Evolutionary conservation across 257 asterid genomes (phyloP), one percentile per base, ranked within the genome.

Genomic region (Capsicum rhomboideum): DNA sequence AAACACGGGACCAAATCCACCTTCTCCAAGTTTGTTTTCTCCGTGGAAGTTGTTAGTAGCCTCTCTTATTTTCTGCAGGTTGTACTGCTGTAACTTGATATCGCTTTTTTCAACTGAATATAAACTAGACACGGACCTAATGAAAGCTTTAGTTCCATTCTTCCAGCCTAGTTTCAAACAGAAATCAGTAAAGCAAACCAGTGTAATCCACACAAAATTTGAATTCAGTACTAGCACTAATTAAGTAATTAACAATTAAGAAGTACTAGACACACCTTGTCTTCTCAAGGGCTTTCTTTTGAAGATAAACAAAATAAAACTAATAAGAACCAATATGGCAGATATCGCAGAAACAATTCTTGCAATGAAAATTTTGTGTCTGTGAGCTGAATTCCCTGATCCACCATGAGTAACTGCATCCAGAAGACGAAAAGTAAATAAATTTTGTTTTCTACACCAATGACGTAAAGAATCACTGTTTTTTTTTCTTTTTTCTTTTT

Each of bases 1-100:
- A 67, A 78, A 84, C 28, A 78, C 86, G 20, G 80, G 86, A 5
- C 83, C 83, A 78, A 84, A 84, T 26, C 86, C 86, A 7, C 86
- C 86, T 66, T 40, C 83, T 68, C 86, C 86, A 20, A 84, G 66
- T 59, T 84, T 84, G 66, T 78, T 34, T 63, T 61, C 83, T 6
- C 18, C 61, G 11, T 80, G 61, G 31, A 84, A 84, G 69, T 78
- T 17, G 52, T 84, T 55, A 29, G 86, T 84, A 50, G 83, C 83
- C 31, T 66, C 83, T 21, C 82, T 18, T 67, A 68, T 80, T 46
- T 56, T 20, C 49, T 80, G 52, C 59, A 82, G 8, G n/a, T 54
- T 79, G 54, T 37, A 52, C 26, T 21, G 74, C 37, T 56, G 23
- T 56, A 58, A 56, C 72, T 80, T 63, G 16, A 80, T 55, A 9